These are phyloP conservation scores for Gigaspora rosea DNA, from an alignment of 192 early-diverging fungal species.

Conservation along the genomic window DNA sequence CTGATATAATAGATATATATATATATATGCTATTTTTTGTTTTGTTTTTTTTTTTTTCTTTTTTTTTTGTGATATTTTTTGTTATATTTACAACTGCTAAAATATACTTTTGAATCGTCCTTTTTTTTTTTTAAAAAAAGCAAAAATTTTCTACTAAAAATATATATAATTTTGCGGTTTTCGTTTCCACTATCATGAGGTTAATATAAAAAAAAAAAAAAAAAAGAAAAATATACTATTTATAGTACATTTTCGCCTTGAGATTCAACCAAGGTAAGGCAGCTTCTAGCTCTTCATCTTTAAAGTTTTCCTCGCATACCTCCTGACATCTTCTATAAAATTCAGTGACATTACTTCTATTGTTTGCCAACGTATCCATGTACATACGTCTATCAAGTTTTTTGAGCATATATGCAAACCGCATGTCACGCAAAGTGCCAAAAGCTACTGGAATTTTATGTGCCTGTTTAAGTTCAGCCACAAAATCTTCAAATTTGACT, in stretches of 20 bases:
- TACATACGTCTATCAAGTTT: conserved; percentile 13
- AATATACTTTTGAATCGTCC: too few relatives aligned
- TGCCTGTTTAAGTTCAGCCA: conserved; percentile 25
- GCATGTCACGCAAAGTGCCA: conserved; percentile 33
- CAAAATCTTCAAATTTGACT: conserved; percentile 34
- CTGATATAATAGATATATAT: too few relatives aligned
- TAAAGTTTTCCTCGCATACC: conserved; percentile 32
- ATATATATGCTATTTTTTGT: too few relatives aligned
- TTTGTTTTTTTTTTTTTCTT: too few relatives aligned
- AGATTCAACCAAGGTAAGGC: conserved; percentile 33
- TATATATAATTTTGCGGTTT: too few relatives aligned
- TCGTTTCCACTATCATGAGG: too few relatives aligned
- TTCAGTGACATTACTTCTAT: conserved; percentile 31
- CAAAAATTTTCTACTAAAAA: too few relatives aligned
- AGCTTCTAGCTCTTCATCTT: conserved; percentile 25
- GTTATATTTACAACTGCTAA: too few relatives aligned
- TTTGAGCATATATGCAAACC: conserved; percentile 33
- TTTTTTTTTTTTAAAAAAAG: too few relatives aligned
- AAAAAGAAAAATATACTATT: background rate
- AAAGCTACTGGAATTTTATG: conserved; percentile 32
- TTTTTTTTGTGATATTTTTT: too few relatives aligned
- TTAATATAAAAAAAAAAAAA: too few relatives aligned
- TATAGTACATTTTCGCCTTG: conserved; percentile 35
- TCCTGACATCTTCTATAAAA: conserved; percentile 33
- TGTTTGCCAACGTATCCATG: conserved; percentile 6